Evolutionary conservation across 1,139 yeast species (phyloP), one percentile per base, ranked within the genome.

Genomic region (Candida pseudocylindracea): DNA sequence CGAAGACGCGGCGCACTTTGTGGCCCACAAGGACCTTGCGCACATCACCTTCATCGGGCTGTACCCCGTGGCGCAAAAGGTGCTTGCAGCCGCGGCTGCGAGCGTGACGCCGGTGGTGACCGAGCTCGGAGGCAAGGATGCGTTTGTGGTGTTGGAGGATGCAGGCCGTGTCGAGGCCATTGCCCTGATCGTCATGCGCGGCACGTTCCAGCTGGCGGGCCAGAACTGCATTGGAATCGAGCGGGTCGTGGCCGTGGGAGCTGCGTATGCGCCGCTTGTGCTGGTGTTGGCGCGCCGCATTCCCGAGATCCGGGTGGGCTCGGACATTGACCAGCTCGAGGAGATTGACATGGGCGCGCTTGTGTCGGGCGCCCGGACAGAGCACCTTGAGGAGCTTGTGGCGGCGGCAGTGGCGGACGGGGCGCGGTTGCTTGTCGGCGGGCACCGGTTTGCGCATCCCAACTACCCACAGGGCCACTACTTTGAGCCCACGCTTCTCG

Each of bases 221-320:
- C 98, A 88, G 50, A 88, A 88, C 49, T 88, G 98, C 55, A 88
- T 88, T 47, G 96, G 98, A 31, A 78, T 88, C 36, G 98, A 88
- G 53, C 63, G 98, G 39, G 93, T 88, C 3, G 74, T 88, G 39
- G 81, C 83, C 31, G 58, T 72, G 35, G 76, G 73, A 3, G 56
- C 59, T 32, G 67, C 70, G 28, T 85, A 88, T 50, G 72, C 69
- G 26, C 45, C 53, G 31, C 54, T 88, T 31, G 71, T 72, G 2
- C 53, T 58, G 0, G 64, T 69, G 9, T 55, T 88, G 31, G 45
- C 63, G 2, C 52, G 57, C 29, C 61, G 91, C 37, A 68, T 88
- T 27, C 59, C 63, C 8, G 47, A 55, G 28, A 53, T 88, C 34
- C 60, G 95, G 34, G 48, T 83, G 10, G 98, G 98, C 4, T 78